These are phyloP conservation scores for Exophiala bonariae DNA, from an alignment of 2,329 filamentous ascomycete species.

Conservation along the genomic window DNA sequence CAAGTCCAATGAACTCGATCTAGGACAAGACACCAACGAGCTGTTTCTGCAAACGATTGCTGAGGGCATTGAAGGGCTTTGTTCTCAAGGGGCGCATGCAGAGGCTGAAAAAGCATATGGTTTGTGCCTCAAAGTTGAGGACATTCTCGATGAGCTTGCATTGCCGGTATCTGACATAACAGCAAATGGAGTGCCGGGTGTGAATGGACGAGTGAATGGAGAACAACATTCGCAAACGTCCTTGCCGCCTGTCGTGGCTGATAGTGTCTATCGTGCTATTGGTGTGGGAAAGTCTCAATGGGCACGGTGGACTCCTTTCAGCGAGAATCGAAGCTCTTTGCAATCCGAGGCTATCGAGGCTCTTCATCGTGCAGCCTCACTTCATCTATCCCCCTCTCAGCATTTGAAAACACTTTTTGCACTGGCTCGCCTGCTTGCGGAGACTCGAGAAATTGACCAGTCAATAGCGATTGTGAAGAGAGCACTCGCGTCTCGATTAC, in stretches of 20 bases:
- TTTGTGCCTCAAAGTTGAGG: constrained; percentile 69
- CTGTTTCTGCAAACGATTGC: constrained; percentile 75
- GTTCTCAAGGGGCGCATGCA: constrained; percentile 72
- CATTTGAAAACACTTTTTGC: constrained; percentile 79
- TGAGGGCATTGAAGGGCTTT: constrained; percentile 76
- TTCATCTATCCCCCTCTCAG: constrained; percentile 63
- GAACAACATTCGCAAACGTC: not conserved
- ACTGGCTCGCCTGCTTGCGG: constrained; percentile 80
- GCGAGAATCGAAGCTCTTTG: constrained; percentile 67
- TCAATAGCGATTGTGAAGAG: constrained; percentile 82
- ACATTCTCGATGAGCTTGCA: constrained; percentile 67
- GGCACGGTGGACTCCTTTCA: constrained; percentile 79
- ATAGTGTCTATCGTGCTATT: constrained; percentile 61
- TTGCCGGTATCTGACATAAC: constrained; percentile 27
- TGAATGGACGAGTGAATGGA: constrained; percentile 13
- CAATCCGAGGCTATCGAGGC: constrained; percentile 76
- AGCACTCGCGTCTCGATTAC: constrained; percentile 62
- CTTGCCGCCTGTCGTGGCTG: constrained; percentile 16
- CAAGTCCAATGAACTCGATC: constrained; percentile 55
- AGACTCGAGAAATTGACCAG: constrained; percentile 75
- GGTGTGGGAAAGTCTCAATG: constrained; percentile 84
- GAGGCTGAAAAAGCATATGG: constrained; percentile 78
- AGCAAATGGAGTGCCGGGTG: constrained; percentile 16
- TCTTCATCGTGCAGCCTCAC: constrained; percentile 70
- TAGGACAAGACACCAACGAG: constrained; percentile 76